Evolutionary conservation across 176 grass and related monocot genomes (phyloP), one percentile per base, ranked within the genome.

Genomic region (Oryza glaberrima): DNA sequence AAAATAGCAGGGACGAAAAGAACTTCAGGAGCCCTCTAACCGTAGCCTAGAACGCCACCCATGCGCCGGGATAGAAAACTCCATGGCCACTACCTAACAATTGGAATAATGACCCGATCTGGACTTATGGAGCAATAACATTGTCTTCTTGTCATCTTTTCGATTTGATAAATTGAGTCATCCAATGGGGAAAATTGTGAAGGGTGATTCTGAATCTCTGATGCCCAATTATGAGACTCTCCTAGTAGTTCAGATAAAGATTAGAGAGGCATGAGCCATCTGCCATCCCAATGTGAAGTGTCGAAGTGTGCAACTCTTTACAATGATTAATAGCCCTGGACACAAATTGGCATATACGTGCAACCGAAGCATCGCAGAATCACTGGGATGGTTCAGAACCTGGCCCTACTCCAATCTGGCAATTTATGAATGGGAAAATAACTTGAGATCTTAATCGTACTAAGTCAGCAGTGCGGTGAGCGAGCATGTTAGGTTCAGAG

Each of bases 311-410:
- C 70, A 6, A n/a, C 36, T 7, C 20, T 14, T n/a, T n/a, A 69
- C 17, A 48, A 85, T 82, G 23, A 76, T 76, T 61, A 69, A 81
- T 63, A 63, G 63, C 26, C 64, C 78, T 76, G 22, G 1, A 12
- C 3, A 35, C 38, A 66, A 87, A 70, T 60, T 60, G 48, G 13
- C 72, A 16, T 7, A 70, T 36, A 47, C 64, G 78, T 87, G 85
- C 78, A 63, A 12, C 17, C 23, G 34, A 87, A 81, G 63, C 78
- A 61, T 75, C 11, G 11, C 45, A 66, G 56, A 68, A 41, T 58
- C 35, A 8, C 36, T 48, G 44, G 44, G 19, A 13, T 48, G 15
- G 6, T 4, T 14, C 22, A 28, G 38, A 44, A 28, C 3, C 0
- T 40, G 26, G 3, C 28, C 52, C 49, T 63, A 63, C 58, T 22